Evolutionary conservation across 2,329 filamentous ascomycete species (phyloP).

Genomic region (Penicillium crustosum): DNA sequence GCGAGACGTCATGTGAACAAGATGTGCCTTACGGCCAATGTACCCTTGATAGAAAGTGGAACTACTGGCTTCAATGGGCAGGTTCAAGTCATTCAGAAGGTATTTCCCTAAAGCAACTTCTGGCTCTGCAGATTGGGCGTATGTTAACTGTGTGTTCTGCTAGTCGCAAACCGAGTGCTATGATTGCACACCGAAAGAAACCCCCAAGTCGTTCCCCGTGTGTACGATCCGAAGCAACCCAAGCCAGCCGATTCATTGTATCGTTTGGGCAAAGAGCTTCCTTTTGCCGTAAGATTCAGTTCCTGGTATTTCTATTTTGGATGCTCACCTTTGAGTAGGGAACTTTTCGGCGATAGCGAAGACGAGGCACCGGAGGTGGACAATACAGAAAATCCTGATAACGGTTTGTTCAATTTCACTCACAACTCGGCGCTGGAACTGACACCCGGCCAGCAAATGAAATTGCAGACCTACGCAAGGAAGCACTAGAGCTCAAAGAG

Average conservation of each 20-base stretch:
- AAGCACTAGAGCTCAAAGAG: constrained; percentile 77
- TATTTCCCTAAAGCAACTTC: constrained; percentile 24
- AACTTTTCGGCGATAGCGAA: constrained; percentile 90
- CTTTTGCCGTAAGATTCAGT: constrained; percentile 64
- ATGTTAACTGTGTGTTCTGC: constrained; percentile 10
- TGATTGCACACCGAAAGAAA: constrained; percentile 86
- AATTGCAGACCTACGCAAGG: constrained; percentile 81
- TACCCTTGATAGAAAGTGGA: constrained; percentile 91
- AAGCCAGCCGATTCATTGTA: constrained; percentile 95
- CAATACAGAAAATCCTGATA: constrained; percentile 75
- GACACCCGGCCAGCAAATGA: constrained; percentile 59
- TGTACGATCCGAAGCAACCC: constrained; percentile 97
- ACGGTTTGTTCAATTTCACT: constrained; percentile 53
- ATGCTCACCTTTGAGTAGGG: constrained; percentile 47
- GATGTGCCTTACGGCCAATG: constrained; percentile 90
- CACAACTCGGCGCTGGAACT: constrained; percentile 12
- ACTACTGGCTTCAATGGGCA: constrained; percentile 98
- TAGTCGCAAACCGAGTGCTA: constrained; percentile 87
- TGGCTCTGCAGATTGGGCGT: neutral
- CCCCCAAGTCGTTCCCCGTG: constrained; percentile 89
- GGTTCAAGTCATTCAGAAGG: constrained; percentile 91
- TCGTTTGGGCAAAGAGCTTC: constrained; percentile 98
- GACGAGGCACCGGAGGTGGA: constrained; percentile 79
- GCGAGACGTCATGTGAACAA: constrained; percentile 92
- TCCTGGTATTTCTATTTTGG: fast-evolving